phyloP scores from a whole-genome alignment of 1,139 yeast genomes.

The Kurtzmaniella quercitrusa region DNA sequence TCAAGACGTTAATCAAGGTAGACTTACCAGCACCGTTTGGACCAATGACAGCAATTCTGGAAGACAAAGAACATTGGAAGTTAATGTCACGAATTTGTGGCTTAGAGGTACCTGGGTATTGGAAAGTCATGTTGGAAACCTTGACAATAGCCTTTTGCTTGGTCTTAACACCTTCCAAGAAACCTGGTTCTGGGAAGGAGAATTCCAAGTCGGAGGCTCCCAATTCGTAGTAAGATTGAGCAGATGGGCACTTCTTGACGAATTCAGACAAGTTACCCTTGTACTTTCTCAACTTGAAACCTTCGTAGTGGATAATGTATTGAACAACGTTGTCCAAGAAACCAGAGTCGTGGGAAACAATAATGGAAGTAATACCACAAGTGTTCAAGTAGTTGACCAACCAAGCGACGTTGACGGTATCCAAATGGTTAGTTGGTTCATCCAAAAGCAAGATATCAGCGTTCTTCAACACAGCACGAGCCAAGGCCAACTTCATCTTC shows the following conservation, averaged over 20 bases:
- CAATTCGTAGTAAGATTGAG: constrained; percentile 96
- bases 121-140: constrained; percentile 95
- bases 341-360: constrained; percentile 99
- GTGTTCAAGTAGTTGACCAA: constrained; percentile 97
- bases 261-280: constrained; percentile 99
- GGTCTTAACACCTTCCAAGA: constrained; percentile 99
- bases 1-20: constrained; percentile 94
- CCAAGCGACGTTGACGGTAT: constrained; percentile 99
- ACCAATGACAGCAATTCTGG: constrained; percentile 99
- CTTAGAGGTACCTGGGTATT: constrained; percentile 96
- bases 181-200: constrained; percentile 99
- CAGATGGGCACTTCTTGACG: constrained; percentile 98
- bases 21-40: constrained; percentile 99
- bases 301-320: constrained; percentile 99
- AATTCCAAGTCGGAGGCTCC: constrained; percentile 97
- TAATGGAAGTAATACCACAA: constrained; percentile 96
- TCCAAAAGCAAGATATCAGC: constrained; percentile 97
- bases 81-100: constrained; percentile 88
- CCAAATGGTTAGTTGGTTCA: constrained; percentile 99
- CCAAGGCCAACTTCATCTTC: constrained; percentile 99
- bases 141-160: constrained; percentile 99
- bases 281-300: constrained; percentile 99
- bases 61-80: constrained; percentile 98
- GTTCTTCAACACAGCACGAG: constrained; percentile 98
- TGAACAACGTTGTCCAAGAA: constrained; percentile 97